A percentile compares a stretch with the other conserved stretches of the same genome.
Conservation (phyloP, 768 basidiomycete genomes). For the Kwoniella europaea region DNA sequence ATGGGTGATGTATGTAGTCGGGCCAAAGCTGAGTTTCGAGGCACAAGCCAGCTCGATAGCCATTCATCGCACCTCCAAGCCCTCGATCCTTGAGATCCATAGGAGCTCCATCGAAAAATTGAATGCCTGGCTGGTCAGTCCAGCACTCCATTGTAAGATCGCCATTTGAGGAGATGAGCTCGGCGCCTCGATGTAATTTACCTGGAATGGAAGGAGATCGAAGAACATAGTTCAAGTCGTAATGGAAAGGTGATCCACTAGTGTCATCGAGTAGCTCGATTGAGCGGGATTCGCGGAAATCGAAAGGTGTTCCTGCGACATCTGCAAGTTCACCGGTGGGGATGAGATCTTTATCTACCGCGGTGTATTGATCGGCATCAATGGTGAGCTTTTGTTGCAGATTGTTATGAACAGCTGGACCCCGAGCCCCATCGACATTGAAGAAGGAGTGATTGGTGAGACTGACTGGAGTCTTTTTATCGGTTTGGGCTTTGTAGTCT, state of each 20-base stretch:
- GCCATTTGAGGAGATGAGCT: conserved; percentile 23
- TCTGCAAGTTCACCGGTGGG: conserved; percentile 25
- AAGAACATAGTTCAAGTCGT: conserved; percentile 24
- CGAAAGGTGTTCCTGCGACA: conserved; percentile 27
- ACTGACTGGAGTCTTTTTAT: conserved; percentile 27
- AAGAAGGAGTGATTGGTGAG: conserved; percentile 30
- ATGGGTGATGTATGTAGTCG: conserved; percentile 12
- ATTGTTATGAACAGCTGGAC: conserved; percentile 8
- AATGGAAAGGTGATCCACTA: conserved; percentile 23
- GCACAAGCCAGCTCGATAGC: conserved; percentile 19
- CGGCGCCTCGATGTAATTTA: conserved; percentile 19
- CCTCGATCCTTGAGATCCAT: conserved; percentile 25
- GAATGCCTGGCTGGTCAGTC: conserved; percentile 31
- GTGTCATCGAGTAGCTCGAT: conserved; percentile 9
- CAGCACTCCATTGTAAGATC: conserved; percentile 29
- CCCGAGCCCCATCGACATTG: conserved; percentile 27
- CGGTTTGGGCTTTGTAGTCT: conserved; percentile 25
- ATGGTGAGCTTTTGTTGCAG: conserved; percentile 27
- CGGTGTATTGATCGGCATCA: conserved; percentile 25
- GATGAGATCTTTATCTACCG: conserved; percentile 25
- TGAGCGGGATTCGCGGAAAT: conserved; percentile 19
- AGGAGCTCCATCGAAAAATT: conserved; percentile 26
- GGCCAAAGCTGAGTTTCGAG: conserved; percentile 29
- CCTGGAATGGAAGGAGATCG: conserved; percentile 4
- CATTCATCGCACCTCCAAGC: conserved; percentile 11